These are phyloP conservation scores for Alternaria tenuissima DNA, from an alignment of 2,329 filamentous ascomycete species.

Conservation along the genomic window DNA sequence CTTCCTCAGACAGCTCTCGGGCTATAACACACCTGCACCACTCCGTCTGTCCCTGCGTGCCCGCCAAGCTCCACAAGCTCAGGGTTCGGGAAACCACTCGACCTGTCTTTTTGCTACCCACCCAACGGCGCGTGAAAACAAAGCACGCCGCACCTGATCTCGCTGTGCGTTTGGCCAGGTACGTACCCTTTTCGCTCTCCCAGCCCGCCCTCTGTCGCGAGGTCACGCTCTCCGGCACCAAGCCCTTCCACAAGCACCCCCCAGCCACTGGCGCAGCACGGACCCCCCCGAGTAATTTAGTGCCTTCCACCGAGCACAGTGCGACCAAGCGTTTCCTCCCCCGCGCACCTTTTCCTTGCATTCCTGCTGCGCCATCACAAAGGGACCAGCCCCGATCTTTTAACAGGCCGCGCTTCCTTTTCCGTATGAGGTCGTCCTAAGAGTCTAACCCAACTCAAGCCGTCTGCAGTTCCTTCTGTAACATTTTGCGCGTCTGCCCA, in stretches of 20 bases:
- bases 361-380: slow-evolving; percentile 47
- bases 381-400: slow-evolving; percentile 47
- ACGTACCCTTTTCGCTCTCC: slow-evolving; percentile 23
- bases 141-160: slow-evolving; percentile 16
- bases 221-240: slow-evolving; percentile 13
- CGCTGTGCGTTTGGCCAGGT: slow-evolving; percentile 8
- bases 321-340: slow-evolving; percentile 36
- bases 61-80: slow-evolving; percentile 34
- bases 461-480: slow-evolving; percentile 37
- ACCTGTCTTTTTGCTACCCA: slow-evolving; percentile 28
- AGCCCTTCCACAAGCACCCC: slow-evolving; percentile 2
- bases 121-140: slow-evolving; percentile 31
- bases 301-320: slow-evolving; percentile 36
- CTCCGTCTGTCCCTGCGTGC: slow-evolving; percentile 28
- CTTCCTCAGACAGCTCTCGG: slow-evolving; percentile 50
- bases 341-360: slow-evolving; percentile 34
- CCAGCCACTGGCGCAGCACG: slow-evolving; percentile 29
- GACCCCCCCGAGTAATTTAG: slow-evolving; percentile 22
- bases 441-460: slow-evolving; percentile 43
- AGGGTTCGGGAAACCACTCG: slow-evolving; percentile 18
- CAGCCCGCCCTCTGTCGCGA: background rate
- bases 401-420: slow-evolving; percentile 40
- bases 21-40: slow-evolving; percentile 44
- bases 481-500: slow-evolving; percentile 41
- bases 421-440: slow-evolving; percentile 47